Evolutionary conservation across 371 early-diverging fungal genomes (phyloP).

Genomic region (Mortierella sp.): DNA sequence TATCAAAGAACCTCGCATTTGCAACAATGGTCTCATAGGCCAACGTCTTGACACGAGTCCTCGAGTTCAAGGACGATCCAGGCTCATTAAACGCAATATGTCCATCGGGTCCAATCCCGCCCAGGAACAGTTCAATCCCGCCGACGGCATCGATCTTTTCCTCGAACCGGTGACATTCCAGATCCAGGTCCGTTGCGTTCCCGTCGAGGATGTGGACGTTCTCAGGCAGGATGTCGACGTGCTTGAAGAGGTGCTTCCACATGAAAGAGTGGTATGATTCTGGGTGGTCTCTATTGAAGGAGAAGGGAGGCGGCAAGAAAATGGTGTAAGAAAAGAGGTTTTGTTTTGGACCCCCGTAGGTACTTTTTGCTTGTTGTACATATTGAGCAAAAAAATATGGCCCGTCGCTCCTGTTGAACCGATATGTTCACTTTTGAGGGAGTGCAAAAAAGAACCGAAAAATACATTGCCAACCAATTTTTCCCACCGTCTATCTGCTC

Average conservation of each 20-base stretch:
- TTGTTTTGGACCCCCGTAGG: neutral
- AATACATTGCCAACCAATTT: neutral
- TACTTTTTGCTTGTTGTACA: neutral
- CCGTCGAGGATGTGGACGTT: slow-evolving; percentile 90
- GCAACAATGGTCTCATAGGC: slow-evolving; percentile 94
- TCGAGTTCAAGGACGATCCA: slow-evolving; percentile 88
- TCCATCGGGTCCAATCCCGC: slow-evolving; percentile 92
- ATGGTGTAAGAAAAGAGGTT: neutral
- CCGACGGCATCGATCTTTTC: slow-evolving; percentile 82
- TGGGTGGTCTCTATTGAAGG: slow-evolving; percentile 71
- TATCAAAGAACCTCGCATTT: slow-evolving; percentile 90
- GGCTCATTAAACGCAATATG: slow-evolving; percentile 95
- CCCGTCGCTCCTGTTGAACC: neutral
- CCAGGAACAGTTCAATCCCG: slow-evolving; percentile 88
- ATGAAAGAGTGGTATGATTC: slow-evolving; percentile 93
- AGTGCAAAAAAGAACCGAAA: neutral
- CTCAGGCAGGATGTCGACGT: slow-evolving; percentile 83
- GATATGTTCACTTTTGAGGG: neutral
- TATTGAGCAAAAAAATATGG: neutral
- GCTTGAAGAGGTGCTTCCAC: slow-evolving; percentile 89
- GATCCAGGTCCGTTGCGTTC: slow-evolving; percentile 85
- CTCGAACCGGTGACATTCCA: slow-evolving; percentile 85
- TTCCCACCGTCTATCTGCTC: neutral
- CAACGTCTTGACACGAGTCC: slow-evolving; percentile 90
- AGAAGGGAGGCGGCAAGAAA: neutral